Percentiles rank a stretch among this genome's conserved stretches.
phyloP scores from a whole-genome alignment of 2,329 filamentous ascomycete genomes.

The Fusarium liriodendri region DNA sequence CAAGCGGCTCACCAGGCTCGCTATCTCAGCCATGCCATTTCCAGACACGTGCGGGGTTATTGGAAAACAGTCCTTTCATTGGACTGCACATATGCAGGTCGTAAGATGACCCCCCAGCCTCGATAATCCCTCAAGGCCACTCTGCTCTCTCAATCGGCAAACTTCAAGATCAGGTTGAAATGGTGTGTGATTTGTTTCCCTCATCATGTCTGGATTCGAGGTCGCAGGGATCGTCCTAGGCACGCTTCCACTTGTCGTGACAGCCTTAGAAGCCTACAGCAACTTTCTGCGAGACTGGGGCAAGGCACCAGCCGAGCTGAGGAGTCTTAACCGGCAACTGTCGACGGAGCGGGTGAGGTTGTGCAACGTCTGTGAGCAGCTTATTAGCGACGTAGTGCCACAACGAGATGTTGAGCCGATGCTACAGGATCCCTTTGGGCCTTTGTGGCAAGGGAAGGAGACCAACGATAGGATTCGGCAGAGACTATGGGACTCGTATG shows the following conservation, averaged over 20 bases:
- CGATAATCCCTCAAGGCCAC: too few relatives aligned
- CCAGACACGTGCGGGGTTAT: too few relatives aligned
- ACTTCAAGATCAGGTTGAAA: not conserved
- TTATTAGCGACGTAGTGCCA: slow-evolving; percentile 41
- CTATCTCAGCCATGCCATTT: too few relatives aligned
- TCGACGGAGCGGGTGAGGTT: slow-evolving; percentile 42
- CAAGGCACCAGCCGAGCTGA: slow-evolving; percentile 36
- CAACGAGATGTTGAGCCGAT: slow-evolving; percentile 42
- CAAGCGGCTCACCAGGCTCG: too few relatives aligned
- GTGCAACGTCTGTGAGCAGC: slow-evolving; percentile 46
- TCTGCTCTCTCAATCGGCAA: not conserved
- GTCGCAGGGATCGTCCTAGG: slow-evolving; percentile 38
- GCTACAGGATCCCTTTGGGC: slow-evolving; percentile 44
- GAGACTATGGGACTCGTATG: slow-evolving; percentile 38
- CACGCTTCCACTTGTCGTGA: slow-evolving; percentile 29
- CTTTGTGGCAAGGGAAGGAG: slow-evolving; percentile 38
- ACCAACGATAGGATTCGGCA: slow-evolving; percentile 32
- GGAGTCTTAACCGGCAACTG: slow-evolving; percentile 36
- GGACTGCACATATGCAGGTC: slow-evolving; percentile 8
- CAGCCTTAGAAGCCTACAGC: slow-evolving; percentile 30
- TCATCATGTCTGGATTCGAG: slow-evolving; percentile 40
- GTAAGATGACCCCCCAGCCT: not conserved
- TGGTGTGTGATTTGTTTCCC: not conserved
- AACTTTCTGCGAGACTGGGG: slow-evolving; percentile 34
- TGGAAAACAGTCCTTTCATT: not conserved